These are phyloP conservation scores for Evernia prunastri DNA, from an alignment of 495 filamentous ascomycete genomes.

Conservation along the genomic window DNA sequence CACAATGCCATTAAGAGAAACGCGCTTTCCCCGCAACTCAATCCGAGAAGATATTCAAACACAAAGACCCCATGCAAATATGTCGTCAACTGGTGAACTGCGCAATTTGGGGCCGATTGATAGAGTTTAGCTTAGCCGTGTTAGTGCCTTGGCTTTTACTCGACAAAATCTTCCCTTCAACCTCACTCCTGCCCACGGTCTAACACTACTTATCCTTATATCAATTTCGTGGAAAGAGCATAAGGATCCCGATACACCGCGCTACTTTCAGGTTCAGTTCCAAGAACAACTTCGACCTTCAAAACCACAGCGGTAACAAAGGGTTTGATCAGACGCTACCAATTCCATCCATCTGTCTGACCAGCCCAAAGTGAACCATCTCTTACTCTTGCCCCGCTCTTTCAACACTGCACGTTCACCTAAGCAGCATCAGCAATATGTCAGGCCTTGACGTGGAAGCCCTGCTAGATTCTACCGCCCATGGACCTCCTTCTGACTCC, in stretches of 20 bases:
- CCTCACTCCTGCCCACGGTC: background rate
- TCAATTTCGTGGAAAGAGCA: background rate
- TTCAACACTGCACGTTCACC: slow-evolving; percentile 16
- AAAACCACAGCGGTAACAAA: slow-evolving; percentile 20
- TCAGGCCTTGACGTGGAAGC: slow-evolving; percentile 91
- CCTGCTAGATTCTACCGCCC: slow-evolving; percentile 83
- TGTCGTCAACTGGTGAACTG: too few species aligned
- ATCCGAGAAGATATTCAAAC: background rate
- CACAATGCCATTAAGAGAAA: too few species aligned
- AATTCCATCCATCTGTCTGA: slow-evolving; percentile 36
- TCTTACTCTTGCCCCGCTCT: slow-evolving; percentile 29
- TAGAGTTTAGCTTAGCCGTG: background rate
- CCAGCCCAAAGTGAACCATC: slow-evolving; percentile 43
- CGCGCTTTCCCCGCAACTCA: background rate
- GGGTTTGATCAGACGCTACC: slow-evolving; percentile 27
- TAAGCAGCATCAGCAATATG: slow-evolving; percentile 48
- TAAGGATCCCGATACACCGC: background rate
- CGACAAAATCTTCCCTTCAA: too few species aligned
- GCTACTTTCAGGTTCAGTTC: background rate
- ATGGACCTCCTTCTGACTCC: slow-evolving; percentile 46
- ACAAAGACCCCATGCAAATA: background rate
- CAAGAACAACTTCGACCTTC: background rate
- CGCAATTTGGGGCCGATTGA: too few species aligned
- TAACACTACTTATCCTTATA: background rate
- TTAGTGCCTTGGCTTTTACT: background rate